Evolutionary conservation across 2,329 filamentous ascomycete species (phyloP).

Genomic region (Fusarium phyllophilum): DNA sequence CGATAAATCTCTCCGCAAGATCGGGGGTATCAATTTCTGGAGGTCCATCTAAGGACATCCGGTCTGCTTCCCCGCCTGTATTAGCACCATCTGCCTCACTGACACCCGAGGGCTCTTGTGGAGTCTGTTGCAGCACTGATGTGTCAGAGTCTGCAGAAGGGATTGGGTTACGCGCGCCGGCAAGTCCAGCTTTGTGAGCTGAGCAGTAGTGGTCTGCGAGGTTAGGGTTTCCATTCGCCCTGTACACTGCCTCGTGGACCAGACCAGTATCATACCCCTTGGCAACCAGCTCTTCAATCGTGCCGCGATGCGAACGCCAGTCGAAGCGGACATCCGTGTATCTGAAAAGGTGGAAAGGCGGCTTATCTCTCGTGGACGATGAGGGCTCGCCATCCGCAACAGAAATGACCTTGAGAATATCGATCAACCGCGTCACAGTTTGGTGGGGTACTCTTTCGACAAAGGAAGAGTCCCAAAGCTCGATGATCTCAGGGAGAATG

Average conservation of each 20-base stretch:
- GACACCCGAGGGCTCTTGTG: slow-evolving; percentile 18
- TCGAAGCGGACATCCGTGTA: slow-evolving; percentile 56
- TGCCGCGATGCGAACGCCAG: slow-evolving; percentile 52
- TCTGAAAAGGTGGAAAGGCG: slow-evolving; percentile 55
- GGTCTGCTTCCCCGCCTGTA: slow-evolving; percentile 47
- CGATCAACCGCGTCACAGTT: slow-evolving; percentile 81
- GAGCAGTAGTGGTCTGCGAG: slow-evolving; percentile 79
- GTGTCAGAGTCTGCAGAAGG: slow-evolving; percentile 66
- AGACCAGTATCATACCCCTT: slow-evolving; percentile 64
- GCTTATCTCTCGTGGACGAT: slow-evolving; percentile 69
- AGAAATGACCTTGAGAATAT: slow-evolving; percentile 82
- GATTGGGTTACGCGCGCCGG: slow-evolving; percentile 73
- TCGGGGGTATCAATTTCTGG: slow-evolving; percentile 42
- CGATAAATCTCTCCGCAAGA: slow-evolving; percentile 38
- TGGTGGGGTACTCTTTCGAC: slow-evolving; percentile 82
- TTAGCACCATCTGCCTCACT: slow-evolving; percentile 40
- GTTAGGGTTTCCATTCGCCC: slow-evolving; percentile 74
- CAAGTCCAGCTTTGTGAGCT: slow-evolving; percentile 66
- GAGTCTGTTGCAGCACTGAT: slow-evolving; percentile 45
- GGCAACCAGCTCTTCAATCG: slow-evolving; percentile 48
- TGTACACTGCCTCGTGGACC: slow-evolving; percentile 81
- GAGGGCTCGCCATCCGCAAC: slow-evolving; percentile 79
- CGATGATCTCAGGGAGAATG: slow-evolving; percentile 78
- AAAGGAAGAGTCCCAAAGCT: slow-evolving; percentile 86
- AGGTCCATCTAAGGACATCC: slow-evolving; percentile 52